Evolutionary conservation across 2,329 filamentous ascomycete genomes (phyloP).

Genomic region (Aspergillus latus): DNA sequence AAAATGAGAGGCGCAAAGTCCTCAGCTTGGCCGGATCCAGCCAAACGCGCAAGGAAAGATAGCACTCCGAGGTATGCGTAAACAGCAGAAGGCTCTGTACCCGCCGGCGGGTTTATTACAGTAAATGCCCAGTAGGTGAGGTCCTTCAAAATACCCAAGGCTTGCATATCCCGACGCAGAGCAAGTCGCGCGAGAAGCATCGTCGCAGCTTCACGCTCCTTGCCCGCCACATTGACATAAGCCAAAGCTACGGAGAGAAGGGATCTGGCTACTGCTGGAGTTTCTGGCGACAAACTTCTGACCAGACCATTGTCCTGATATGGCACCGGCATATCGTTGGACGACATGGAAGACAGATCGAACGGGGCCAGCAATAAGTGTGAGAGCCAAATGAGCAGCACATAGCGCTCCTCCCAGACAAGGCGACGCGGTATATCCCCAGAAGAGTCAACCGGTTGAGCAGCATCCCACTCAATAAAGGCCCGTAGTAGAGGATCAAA

Average conservation of each 20-base stretch:
- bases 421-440: constrained; percentile 42
- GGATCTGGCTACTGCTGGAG: constrained; percentile 70
- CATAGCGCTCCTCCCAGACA: constrained; percentile 85
- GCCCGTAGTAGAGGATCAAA: constrained; percentile 76
- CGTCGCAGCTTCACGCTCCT: constrained; percentile 87
- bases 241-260: constrained; percentile 69
- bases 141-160: constrained; percentile 65
- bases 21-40: constrained; percentile 69
- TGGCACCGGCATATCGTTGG: constrained; percentile 38
- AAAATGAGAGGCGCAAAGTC: constrained; percentile 69
- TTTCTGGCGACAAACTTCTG: constrained; percentile 52
- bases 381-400: constrained; percentile 83
- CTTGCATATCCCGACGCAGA: constrained; percentile 86
- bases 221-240: constrained; percentile 73
- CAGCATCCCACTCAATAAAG: constrained; percentile 61
- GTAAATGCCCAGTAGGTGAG: constrained; percentile 70
- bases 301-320: constrained; percentile 32
- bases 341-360: constrained; percentile 81
- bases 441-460: constrained; percentile 17
- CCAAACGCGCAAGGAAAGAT: constrained; percentile 73
- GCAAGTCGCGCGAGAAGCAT: constrained; percentile 75
- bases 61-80: constrained; percentile 78
- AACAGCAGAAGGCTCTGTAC: constrained; percentile 50
- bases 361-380: constrained; percentile 84
- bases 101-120: constrained; percentile 53